A percentile compares a stretch with the other conserved stretches of the same genome.
Conservation (phyloP, 139 green algal genomes). For the Closterium sp. region DNA sequence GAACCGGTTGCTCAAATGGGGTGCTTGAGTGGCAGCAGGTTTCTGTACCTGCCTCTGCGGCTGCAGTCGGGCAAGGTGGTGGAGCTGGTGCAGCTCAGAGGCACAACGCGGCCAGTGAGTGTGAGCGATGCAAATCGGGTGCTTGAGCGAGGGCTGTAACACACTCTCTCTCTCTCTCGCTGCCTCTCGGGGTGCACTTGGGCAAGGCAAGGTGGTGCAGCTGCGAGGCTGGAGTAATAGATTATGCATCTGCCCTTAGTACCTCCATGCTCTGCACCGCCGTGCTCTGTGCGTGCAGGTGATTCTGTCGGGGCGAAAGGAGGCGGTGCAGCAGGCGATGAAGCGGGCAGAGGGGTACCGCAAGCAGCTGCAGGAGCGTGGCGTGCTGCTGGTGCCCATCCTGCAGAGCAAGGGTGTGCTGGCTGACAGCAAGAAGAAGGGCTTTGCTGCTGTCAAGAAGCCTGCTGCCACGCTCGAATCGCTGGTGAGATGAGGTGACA, state of each 20-base stretch:
- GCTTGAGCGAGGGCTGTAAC: too few relatives aligned
- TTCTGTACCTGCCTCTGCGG: slow-evolving; percentile 8
- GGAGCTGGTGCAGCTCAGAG: slow-evolving; percentile 72
- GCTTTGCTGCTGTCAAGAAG: neutral
- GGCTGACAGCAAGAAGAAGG: slow-evolving; percentile 11
- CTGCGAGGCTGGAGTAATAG: too few relatives aligned
- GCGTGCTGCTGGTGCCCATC: slow-evolving; percentile 63
- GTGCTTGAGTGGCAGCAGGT: neutral
- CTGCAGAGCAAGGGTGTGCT: neutral
- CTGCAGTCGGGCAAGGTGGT: slow-evolving; percentile 53
- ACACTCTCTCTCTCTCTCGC: too few relatives aligned
- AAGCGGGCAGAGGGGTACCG: slow-evolving; percentile 59
- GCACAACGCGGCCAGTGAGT: neutral
- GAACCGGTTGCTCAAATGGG: too few relatives aligned
- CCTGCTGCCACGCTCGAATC: neutral
- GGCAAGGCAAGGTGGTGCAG: too few relatives aligned
- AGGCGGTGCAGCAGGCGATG: slow-evolving; percentile 43
- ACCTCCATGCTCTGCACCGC: neutral
- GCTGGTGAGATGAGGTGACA: neutral
- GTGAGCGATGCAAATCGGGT: too few relatives aligned
- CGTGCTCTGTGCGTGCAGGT: neutral
- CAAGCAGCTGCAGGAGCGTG: slow-evolving; percentile 67
- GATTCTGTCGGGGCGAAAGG: slow-evolving; percentile 23
- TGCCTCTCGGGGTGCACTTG: too few relatives aligned
- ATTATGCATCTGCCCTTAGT: too few relatives aligned